These are phyloP conservation scores for Anisogramma anomala DNA, from an alignment of 2,329 filamentous ascomycete genomes.

Conservation along the genomic window DNA sequence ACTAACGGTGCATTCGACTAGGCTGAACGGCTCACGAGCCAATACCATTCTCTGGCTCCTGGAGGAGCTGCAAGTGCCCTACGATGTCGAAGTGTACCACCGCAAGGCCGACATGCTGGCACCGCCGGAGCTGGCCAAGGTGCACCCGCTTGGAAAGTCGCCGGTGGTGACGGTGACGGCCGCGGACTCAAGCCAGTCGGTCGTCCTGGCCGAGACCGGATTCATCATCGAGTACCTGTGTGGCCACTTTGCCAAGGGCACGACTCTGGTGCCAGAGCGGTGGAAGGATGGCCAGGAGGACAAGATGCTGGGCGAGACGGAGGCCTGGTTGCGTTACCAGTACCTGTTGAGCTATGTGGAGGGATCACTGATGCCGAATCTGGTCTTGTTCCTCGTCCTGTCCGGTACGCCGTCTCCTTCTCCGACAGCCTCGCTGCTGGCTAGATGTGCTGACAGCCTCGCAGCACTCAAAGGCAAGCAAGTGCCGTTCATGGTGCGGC, in stretches of 20 bases:
- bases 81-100: constrained; percentile 71
- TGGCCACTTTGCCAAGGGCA: constrained; percentile 44
- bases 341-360: constrained; percentile 78
- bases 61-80: constrained; percentile 68
- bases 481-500: constrained; percentile 43
- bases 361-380: constrained; percentile 65
- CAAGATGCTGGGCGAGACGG: constrained; percentile 47
- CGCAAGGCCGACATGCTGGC: constrained; percentile 50
- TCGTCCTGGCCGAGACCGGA: constrained; percentile 70
- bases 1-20: too few relatives aligned
- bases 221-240: constrained; percentile 73
- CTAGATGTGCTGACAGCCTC: neutral
- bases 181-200: constrained; percentile 27
- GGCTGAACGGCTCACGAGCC: constrained; percentile 73
- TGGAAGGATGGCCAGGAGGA: constrained; percentile 49
- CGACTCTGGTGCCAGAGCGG: constrained; percentile 37
- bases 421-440: neutral
- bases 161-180: constrained; percentile 60
- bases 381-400: constrained; percentile 55
- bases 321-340: constrained; percentile 46
- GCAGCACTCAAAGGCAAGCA: constrained; percentile 32
- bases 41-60: constrained; percentile 79
- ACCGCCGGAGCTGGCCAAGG: constrained; percentile 59
- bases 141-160: constrained; percentile 81
- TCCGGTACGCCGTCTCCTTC: constrained; percentile 26